Conservation (phyloP, 2,329 filamentous ascomycete species). For the Ophioceras dolichostomum region DNA sequence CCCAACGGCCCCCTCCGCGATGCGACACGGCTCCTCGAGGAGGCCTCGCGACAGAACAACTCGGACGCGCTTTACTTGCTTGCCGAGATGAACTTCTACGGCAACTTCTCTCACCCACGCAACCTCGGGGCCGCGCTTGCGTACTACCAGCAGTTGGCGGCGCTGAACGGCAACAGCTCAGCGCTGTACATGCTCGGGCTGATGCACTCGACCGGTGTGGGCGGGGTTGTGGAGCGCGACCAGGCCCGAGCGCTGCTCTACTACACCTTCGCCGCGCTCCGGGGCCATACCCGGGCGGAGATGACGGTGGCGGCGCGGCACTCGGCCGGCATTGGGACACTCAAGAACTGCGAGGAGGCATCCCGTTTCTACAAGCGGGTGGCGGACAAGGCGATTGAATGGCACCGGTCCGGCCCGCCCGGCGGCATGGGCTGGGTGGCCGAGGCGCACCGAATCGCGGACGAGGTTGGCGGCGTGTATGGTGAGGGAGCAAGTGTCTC, state of each 20-base stretch:
- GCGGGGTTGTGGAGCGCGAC: constrained; percentile 65
- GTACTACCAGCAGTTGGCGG: constrained; percentile 69
- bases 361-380: constrained; percentile 85
- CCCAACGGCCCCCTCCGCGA: constrained; percentile 30
- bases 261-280: constrained; percentile 83
- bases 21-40: constrained; percentile 38
- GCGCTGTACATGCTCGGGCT: constrained; percentile 93
- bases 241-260: constrained; percentile 89
- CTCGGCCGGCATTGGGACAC: constrained; percentile 71
- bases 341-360: constrained; percentile 75
- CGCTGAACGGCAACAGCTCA: constrained; percentile 70
- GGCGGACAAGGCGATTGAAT: constrained; percentile 82
- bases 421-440: constrained; percentile 68
- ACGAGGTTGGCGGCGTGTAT: constrained; percentile 85
- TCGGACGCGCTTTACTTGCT: constrained; percentile 81
- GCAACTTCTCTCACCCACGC: constrained; percentile 79
- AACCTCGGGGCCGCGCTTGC: constrained; percentile 70
- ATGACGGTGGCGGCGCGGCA: constrained; percentile 90
- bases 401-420: constrained; percentile 80
- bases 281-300: constrained; percentile 72
- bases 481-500: constrained; percentile 87
- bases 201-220: constrained; percentile 90
- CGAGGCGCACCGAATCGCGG: constrained; percentile 76
- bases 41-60: constrained; percentile 43
- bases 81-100: constrained; percentile 93